Conservation (phyloP, 2,329 filamentous ascomycete genomes). For the Monosporascus ibericus region DNA sequence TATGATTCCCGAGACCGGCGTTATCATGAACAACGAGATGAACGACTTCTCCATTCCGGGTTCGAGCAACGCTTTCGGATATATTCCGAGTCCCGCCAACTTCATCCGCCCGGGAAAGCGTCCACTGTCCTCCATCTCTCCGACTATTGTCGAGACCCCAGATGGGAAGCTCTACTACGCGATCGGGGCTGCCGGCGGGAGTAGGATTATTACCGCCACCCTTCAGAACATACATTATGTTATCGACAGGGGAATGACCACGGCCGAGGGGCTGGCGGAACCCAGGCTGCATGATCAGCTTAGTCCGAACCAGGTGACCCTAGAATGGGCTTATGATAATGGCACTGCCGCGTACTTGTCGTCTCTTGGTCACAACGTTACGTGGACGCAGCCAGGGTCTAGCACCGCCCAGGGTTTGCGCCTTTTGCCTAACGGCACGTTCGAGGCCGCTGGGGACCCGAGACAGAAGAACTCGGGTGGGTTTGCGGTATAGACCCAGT, state of each 20-base stretch:
- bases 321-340: conserved; percentile 71
- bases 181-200: conserved; percentile 75
- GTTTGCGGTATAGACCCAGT: conserved; percentile 35
- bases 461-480: conserved; percentile 70
- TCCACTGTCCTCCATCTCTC: conserved; percentile 70
- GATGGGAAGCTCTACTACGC: conserved; percentile 65
- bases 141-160: conserved; percentile 66
- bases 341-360: conserved; percentile 60
- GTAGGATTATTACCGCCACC: conserved; percentile 75
- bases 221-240: conserved; percentile 73
- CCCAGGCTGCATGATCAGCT: conserved; percentile 81
- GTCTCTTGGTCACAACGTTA: conserved; percentile 66
- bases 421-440: conserved; percentile 55
- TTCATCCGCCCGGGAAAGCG: conserved; percentile 72
- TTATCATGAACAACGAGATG: conserved; percentile 63
- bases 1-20: conserved; percentile 74
- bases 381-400: conserved; percentile 57
- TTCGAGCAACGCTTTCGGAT: conserved; percentile 68
- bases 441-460: conserved; percentile 80
- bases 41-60: conserved; percentile 75
- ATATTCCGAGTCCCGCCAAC: conserved; percentile 67
- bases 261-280: conserved; percentile 55
- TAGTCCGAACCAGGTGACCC: conserved; percentile 58
- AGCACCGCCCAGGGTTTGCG: conserved; percentile 71
- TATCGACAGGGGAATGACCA: conserved; percentile 59